These are phyloP conservation scores for Fusarium longipes DNA, from an alignment of 2,329 filamentous ascomycete genomes.

Conservation along the genomic window DNA sequence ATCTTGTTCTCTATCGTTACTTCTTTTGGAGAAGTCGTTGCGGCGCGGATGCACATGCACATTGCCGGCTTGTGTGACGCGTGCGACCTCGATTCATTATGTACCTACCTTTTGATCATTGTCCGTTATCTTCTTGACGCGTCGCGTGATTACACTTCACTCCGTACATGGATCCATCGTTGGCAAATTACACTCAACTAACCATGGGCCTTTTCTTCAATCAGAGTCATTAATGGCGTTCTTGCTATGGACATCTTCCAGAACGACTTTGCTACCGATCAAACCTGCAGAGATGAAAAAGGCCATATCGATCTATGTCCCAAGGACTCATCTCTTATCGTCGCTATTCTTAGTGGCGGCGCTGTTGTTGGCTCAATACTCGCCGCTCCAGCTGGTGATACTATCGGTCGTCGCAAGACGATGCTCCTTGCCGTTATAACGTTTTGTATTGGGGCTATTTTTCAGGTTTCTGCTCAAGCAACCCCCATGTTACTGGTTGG, in stretches of 20 bases:
- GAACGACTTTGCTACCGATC: slow-evolving; percentile 68
- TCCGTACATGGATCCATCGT: slow-evolving; percentile 4
- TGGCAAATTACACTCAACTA: slow-evolving; percentile 24
- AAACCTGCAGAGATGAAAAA: slow-evolving; percentile 56
- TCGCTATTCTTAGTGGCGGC: slow-evolving; percentile 84
- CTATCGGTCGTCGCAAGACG: slow-evolving; percentile 75
- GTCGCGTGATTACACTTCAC: slow-evolving; percentile 5
- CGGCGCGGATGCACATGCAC: background rate
- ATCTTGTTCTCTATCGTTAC: slow-evolving; percentile 6
- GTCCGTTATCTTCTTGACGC: too few species aligned
- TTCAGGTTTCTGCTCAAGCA: slow-evolving; percentile 73
- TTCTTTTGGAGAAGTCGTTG: slow-evolving; percentile 2
- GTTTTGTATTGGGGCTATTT: slow-evolving; percentile 77
- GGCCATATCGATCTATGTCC: slow-evolving; percentile 60
- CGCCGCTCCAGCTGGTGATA: slow-evolving; percentile 77
- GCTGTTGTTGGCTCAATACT: slow-evolving; percentile 79
- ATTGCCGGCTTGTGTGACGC: background rate
- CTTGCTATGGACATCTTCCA: slow-evolving; percentile 77
- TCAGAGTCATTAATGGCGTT: slow-evolving; percentile 72
- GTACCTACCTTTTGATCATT: background rate
- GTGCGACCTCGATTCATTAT: background rate
- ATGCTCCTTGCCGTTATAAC: slow-evolving; percentile 73
- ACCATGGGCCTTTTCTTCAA: slow-evolving; percentile 21
- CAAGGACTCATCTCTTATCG: slow-evolving; percentile 75
- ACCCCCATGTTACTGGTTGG: slow-evolving; percentile 71